phyloP scores from a whole-genome alignment of 192 early-diverging fungal species.

The Phycomyces nitens region DNA sequence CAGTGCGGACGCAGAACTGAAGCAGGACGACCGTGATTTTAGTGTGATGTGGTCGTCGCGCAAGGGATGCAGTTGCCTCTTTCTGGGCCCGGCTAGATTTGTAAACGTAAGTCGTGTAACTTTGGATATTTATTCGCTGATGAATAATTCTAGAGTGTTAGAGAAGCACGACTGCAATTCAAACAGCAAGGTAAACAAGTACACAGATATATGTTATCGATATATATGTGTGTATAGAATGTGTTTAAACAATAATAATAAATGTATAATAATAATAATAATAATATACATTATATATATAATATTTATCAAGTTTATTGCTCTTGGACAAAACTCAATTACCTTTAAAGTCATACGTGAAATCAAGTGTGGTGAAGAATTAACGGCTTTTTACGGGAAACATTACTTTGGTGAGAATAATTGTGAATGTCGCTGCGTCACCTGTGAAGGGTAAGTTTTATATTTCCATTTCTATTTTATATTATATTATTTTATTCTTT shows the following conservation, averaged over 20 bases:
- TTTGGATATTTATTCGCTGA: not conserved
- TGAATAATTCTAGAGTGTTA: no score
- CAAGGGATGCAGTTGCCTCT: conserved; percentile 47
- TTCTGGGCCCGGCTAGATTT: conserved; percentile 61
- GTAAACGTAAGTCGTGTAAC: conserved; percentile 46
- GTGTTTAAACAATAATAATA: no score
- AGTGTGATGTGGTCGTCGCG: conserved; percentile 45
- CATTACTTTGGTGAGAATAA: conserved; percentile 62
- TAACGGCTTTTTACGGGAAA: conserved; percentile 56
- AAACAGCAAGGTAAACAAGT: conserved; percentile 39
- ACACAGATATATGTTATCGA: not conserved
- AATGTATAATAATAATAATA: no score
- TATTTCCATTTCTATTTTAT: not conserved
- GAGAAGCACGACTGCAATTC: conserved; percentile 59
- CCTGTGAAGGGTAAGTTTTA: conserved; percentile 48
- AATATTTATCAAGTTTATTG: conserved; percentile 42
- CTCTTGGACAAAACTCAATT: conserved; percentile 43
- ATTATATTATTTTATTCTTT: no score
- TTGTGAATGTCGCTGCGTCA: conserved; percentile 57
- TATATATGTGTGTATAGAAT: no score
- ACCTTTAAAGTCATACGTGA: conserved; percentile 50
- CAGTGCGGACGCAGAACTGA: conserved; percentile 48
- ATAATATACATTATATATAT: no score
- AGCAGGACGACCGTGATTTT: conserved; percentile 47
- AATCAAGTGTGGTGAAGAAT: conserved; percentile 54